Base-by-base conservation (phyloP, 2,329 filamentous ascomycete species). In the Metarhizium robertsii region DNA sequence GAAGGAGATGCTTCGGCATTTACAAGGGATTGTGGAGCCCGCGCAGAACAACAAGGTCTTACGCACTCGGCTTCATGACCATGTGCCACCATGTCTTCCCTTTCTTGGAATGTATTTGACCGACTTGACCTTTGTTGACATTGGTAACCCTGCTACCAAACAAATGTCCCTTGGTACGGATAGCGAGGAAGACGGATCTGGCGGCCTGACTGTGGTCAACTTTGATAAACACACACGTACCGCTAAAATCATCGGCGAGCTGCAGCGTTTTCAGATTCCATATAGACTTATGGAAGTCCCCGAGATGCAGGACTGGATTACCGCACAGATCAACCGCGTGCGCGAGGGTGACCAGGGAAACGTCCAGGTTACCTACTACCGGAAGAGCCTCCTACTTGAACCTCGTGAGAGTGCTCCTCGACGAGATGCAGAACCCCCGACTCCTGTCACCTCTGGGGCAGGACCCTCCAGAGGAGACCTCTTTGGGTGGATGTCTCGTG, bases 41-140 rank as follows among this genome's bases (percentile, higher is more conserved):
- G 86, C 89, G 13, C 89, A 90, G 66, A 99, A 99, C 74, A 92
- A 96, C 73, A 88, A 90, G 59, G 84, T 88, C 11, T 82, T 99
- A 29, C 88, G 94, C 49, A 84, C 87, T 56, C 85, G 88, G 48
- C 82, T 99, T 3, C 86, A 92, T 62, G 87, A 90, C 63, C 89
- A 95, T 54, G 85, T 95, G 0, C 90, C 92, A 1, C 92, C 94
- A 5, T 99, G 94, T 67, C 79, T 99, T 53, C 94, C 94, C 0
- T 99, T 97, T 69, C 82, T 99, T 2, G 94, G 94, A 60, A 95
- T 95, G 73, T 97, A 96, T 69, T 78, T 99, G 43, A 99, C 94
- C 42, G 94, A 99, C 67, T 77, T 99, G 56, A 96, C 92, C 0
- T 97, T 99, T 71, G 87, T 96, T 54, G 91, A 97, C 67, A 91